Evolutionary conservation across 148 eudicot species (phyloP).

Genomic region (Diospyros lotus): DNA sequence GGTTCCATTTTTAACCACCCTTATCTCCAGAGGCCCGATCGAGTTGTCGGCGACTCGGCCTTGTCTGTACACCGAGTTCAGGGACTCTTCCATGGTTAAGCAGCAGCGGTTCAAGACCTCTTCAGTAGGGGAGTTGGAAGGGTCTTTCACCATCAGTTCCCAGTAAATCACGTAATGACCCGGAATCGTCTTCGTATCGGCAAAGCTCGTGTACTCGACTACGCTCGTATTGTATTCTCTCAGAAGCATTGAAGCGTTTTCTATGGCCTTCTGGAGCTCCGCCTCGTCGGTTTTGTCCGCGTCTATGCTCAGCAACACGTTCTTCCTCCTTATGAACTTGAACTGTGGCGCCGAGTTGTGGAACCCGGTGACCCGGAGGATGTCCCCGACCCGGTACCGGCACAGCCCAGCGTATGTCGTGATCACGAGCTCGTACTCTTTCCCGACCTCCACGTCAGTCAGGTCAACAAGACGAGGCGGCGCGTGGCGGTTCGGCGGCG

Average conservation of each 20-base stretch:
- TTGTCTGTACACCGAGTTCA: conserved; percentile 52
- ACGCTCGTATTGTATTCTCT: conserved; percentile 24
- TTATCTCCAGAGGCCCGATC: conserved; percentile 57
- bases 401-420: conserved; percentile 65
- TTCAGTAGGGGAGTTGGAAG: conserved; percentile 13
- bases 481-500: conserved; percentile 17
- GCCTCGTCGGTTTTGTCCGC: conserved; percentile 55
- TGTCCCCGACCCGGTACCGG: conserved; percentile 77
- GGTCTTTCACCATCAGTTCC: conserved; percentile 36
- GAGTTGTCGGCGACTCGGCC: conserved; percentile 48
- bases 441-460: conserved; percentile 56
- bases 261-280: conserved; percentile 44
- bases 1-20: conserved; percentile 47
- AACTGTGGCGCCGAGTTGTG: conserved; percentile 79
- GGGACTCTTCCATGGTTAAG: conserved; percentile 46
- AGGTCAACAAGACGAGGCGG: conserved; percentile 44
- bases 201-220: conserved; percentile 56
- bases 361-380: conserved; percentile 62
- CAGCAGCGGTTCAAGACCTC: conserved; percentile 40
- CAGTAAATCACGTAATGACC: conserved; percentile 57
- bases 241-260: conserved; percentile 34
- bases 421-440: conserved; percentile 72
- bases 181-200: conserved; percentile 48
- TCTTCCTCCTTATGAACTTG: conserved; percentile 61
- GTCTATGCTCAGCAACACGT: conserved; percentile 62